Base-by-base conservation (phyloP, 2,329 filamentous ascomycete species). In the Dothideomycetes sp. region DNA sequence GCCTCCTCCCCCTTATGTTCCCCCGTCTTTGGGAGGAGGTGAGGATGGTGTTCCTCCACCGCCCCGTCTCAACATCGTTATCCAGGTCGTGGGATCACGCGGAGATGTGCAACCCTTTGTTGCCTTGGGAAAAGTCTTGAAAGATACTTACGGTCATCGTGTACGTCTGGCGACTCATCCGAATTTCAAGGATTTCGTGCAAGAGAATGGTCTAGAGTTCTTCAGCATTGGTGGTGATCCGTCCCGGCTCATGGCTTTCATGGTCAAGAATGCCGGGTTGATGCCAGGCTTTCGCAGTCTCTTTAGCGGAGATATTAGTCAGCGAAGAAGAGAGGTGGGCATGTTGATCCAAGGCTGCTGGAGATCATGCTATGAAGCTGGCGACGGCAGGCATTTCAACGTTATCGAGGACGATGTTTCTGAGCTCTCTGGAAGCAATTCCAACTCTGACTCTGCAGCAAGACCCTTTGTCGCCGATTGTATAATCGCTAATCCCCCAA, bases 261-360 rank as follows among this genome's bases (percentile, higher is more conserved):
- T 93, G 85, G 85, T 91, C 32, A 88, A 88, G 60, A 83, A 91
- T 50, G 84, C 86, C 0, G 84, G 85, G 0, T 66, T 94, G 22
- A 85, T 93, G 80, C 86, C 86, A 1, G 82, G 82, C 1, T 76
- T 89, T 44, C 80, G 88, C 34, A 79, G 82, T 1, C 62, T 93
- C 34, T 79, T 78, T 45, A 82, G 73, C 48, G 85, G 85, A 6
- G 85, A 91, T 55, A 76, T 94, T 35, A 79, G 74, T 29, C 82
- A 80, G 59, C 71, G 84, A 20, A 73, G 85, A 20, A 78, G 74
- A 47, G 83, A 82, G 12, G 86, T 93, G 47, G 76, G 79, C 44
- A 74, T 85, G 45, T 88, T 91, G 47, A 65, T 94, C n/a, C 67
- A 82, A 17, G 86, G 87, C 0, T 91, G 84, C 53, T 94, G 87